A percentile compares a stretch with the other conserved stretches of the same genome.
Conservation (phyloP, 768 basidiomycete genomes). For the Cyathus striatus region DNA sequence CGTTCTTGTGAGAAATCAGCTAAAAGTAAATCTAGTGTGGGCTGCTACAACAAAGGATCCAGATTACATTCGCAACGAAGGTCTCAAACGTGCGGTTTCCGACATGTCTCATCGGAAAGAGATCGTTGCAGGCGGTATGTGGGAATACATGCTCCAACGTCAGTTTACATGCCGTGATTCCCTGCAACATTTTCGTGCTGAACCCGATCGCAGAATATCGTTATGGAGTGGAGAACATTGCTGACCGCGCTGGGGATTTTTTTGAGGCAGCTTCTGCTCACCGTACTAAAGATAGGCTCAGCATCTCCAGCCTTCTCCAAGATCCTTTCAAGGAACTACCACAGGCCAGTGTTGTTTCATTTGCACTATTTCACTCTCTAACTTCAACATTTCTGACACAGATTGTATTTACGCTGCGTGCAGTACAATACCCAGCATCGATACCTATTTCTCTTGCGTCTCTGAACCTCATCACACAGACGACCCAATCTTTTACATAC, state of each 20-base stretch:
- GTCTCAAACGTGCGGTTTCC: conserved; percentile 54
- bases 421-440: conserved; percentile 53
- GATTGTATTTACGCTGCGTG: conserved; percentile 62
- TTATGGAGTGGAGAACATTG: conserved; percentile 25
- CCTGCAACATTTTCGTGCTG: neutral
- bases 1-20: neutral
- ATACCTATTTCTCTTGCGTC: conserved; percentile 66
- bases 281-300: conserved; percentile 16
- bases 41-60: conserved; percentile 64
- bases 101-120: conserved; percentile 61
- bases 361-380: neutral
- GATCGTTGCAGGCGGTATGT: conserved; percentile 62
- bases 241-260: conserved; percentile 32
- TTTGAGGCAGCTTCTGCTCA: conserved; percentile 23
- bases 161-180: conserved; percentile 18
- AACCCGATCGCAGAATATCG: conserved; percentile 22
- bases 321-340: conserved; percentile 57
- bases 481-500: conserved; percentile 44
- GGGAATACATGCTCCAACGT: conserved; percentile 50
- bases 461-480: conserved; percentile 51
- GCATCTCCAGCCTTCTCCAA: conserved; percentile 35
- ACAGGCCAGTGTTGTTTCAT: conserved; percentile 33
- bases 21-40: conserved; percentile 41
- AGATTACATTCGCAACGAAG: conserved; percentile 60
- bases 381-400: conserved; percentile 13